Percentiles rank a stretch among this genome's conserved stretches.
These are phyloP conservation scores for Podaxis sp. DNA, from an alignment of 768 basidiomycete species.

Conservation along the genomic window DNA sequence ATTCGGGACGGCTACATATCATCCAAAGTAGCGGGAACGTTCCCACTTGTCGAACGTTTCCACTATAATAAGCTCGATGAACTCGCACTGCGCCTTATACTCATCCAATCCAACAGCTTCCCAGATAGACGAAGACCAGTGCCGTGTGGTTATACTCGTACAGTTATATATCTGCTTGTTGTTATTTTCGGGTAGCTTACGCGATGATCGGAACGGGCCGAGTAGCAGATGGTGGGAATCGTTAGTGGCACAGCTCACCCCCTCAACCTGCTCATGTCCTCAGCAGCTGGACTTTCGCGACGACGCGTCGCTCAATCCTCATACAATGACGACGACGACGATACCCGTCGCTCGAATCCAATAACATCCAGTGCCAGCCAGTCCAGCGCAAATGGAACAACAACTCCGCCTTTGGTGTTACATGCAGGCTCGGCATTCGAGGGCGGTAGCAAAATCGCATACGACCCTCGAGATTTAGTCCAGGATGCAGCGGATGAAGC, in stretches of 20 bases:
- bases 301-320: slow-evolving; percentile 50
- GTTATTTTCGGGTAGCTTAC: neutral
- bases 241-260: neutral
- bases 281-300: slow-evolving; percentile 52
- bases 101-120: neutral
- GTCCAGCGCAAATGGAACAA: slow-evolving; percentile 22
- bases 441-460: slow-evolving; percentile 87
- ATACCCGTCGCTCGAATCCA: slow-evolving; percentile 22
- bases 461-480: slow-evolving; percentile 85
- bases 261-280: slow-evolving; percentile 36
- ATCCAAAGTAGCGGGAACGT: too few species aligned
- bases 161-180: too few species aligned
- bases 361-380: slow-evolving; percentile 18
- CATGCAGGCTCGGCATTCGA: slow-evolving; percentile 85
- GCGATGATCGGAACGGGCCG: neutral
- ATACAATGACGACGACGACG: slow-evolving; percentile 38
- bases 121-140: too few species aligned
- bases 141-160: too few species aligned
- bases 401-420: slow-evolving; percentile 26
- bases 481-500: slow-evolving; percentile 66
- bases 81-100: neutral
- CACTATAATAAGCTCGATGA: neutral
- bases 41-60: too few species aligned
- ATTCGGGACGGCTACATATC: too few species aligned
- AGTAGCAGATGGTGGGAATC: neutral